Evolutionary conservation across 2,329 filamentous ascomycete species (phyloP).

Genomic region (Teratosphaeria gauchensis): DNA sequence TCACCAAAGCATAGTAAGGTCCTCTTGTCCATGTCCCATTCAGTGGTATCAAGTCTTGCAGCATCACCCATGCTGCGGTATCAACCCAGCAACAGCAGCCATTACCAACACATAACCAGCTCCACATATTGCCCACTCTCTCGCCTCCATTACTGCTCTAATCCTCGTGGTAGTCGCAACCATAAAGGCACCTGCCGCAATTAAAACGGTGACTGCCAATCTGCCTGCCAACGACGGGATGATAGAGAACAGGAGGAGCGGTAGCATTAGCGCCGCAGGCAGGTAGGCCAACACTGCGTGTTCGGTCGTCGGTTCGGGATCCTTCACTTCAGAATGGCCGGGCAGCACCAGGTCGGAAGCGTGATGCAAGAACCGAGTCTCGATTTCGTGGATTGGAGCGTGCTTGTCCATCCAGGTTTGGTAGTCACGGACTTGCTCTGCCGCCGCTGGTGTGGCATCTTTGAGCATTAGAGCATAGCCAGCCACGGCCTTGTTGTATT

Average conservation of each 20-base stretch:
- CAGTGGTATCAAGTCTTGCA: no score
- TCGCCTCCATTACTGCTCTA: conserved; percentile 24
- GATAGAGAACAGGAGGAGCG: conserved; percentile 34
- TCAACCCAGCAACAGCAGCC: conserved; percentile 23
- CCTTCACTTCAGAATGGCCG: not conserved
- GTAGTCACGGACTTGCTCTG: conserved; percentile 45
- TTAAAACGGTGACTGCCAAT: conserved; percentile 30
- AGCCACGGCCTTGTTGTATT: conserved; percentile 55
- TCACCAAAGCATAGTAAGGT: no score
- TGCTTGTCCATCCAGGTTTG: conserved; percentile 47
- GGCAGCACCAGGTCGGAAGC: conserved; percentile 44
- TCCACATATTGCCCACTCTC: conserved; percentile 31
- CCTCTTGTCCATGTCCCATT: no score
- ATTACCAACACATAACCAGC: conserved; percentile 33
- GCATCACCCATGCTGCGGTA: conserved; percentile 7
- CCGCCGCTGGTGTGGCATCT: conserved; percentile 39
- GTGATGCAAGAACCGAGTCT: conserved; percentile 51
- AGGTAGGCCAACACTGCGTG: conserved; percentile 19
- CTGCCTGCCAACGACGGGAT: conserved; percentile 33
- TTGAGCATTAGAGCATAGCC: conserved; percentile 48
- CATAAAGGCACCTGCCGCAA: conserved; percentile 27
- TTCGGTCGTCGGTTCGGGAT: not conserved
- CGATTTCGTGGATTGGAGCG: conserved; percentile 47
- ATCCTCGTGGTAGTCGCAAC: conserved; percentile 26
- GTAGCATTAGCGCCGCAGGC: conserved; percentile 30